These are phyloP conservation scores for Cardamine occulta DNA, from an alignment of 345 rosid genomes.

Conservation along the genomic window DNA sequence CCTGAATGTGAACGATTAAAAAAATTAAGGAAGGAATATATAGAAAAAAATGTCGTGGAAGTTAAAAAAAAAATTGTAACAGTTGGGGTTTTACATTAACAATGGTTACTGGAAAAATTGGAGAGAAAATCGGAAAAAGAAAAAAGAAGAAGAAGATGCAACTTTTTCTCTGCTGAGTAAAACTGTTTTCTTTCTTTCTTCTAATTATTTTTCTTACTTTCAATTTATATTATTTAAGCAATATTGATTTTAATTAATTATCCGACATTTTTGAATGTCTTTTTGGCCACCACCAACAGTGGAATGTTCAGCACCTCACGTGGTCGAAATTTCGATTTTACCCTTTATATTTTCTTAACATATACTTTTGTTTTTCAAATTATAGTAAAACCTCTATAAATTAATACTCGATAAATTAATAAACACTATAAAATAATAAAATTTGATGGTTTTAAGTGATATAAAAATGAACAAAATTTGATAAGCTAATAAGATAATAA, in stretches of 20 bases:
- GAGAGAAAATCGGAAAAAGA: conserved; percentile 9
- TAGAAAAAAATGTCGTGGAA: background rate
- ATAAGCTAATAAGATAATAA: no score
- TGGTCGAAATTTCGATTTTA: conserved; percentile 4
- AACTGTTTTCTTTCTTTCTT: conserved; percentile 34
- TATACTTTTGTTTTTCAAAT: conserved; percentile 24
- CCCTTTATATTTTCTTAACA: conserved; percentile 27
- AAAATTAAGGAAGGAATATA: background rate
- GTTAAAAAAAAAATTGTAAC: background rate
- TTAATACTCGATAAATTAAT: no score
- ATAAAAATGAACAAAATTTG: no score
- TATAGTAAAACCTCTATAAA: no score
- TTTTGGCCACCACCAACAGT: conserved; percentile 29
- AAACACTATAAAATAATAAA: no score
- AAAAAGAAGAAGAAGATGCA: conserved; percentile 23
- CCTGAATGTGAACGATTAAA: conserved; percentile 1
- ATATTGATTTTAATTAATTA: conserved; percentile 7
- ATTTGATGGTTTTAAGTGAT: no score
- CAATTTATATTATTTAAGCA: background rate
- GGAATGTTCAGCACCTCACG: conserved; percentile 35
- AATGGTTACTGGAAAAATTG: conserved; percentile 35
- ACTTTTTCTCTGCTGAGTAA: conserved; percentile 37
- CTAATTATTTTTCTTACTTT: background rate
- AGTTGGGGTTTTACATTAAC: conserved; percentile 23
- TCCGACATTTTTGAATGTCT: conserved; percentile 43